phyloP scores from a whole-genome alignment of 345 rosid species.

The Combretum micranthum region DNA sequence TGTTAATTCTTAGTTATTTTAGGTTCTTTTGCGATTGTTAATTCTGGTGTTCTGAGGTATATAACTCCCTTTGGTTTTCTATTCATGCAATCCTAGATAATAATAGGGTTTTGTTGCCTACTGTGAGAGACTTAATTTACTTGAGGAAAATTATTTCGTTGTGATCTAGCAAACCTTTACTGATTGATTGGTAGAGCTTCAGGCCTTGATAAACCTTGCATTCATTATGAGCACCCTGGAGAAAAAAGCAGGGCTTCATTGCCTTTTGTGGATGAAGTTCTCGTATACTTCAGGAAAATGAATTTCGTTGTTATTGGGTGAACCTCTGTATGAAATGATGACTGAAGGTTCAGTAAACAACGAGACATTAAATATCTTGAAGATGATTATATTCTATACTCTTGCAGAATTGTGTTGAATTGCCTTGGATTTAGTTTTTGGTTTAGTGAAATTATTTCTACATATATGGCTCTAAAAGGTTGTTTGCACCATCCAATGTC shows the following conservation, averaged over 20 bases:
- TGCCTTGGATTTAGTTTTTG: too few relatives aligned
- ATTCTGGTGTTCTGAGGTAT: too few relatives aligned
- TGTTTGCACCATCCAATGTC: too few relatives aligned
- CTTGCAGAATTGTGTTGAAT: too few relatives aligned
- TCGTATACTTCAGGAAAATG: slow-evolving; percentile 25
- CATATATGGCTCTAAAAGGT: not conserved
- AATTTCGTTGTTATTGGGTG: slow-evolving; percentile 52
- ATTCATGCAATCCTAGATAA: slow-evolving; percentile 1
- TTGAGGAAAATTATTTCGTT: slow-evolving; percentile 28
- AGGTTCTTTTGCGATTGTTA: too few relatives aligned
- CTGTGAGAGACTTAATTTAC: slow-evolving; percentile 15
- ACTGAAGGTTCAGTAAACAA: slow-evolving; percentile 48
- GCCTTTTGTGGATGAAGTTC: slow-evolving; percentile 19
- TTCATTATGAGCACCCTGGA: slow-evolving; percentile 1
- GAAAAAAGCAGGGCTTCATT: slow-evolving; percentile 32
- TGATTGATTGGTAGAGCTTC: too few relatives aligned
- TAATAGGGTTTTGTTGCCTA: slow-evolving; percentile 30
- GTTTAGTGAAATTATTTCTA: not conserved
- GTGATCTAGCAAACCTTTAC: slow-evolving; percentile 41
- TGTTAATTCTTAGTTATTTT: too few relatives aligned
- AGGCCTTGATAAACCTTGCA: too few relatives aligned
- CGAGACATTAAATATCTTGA: slow-evolving; percentile 19
- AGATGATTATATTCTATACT: too few relatives aligned
- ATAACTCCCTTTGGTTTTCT: too few relatives aligned
- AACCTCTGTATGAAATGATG: slow-evolving; percentile 27